Conservation (phyloP, 2,329 filamentous ascomycete species). For the Xylaria sp. region DNA sequence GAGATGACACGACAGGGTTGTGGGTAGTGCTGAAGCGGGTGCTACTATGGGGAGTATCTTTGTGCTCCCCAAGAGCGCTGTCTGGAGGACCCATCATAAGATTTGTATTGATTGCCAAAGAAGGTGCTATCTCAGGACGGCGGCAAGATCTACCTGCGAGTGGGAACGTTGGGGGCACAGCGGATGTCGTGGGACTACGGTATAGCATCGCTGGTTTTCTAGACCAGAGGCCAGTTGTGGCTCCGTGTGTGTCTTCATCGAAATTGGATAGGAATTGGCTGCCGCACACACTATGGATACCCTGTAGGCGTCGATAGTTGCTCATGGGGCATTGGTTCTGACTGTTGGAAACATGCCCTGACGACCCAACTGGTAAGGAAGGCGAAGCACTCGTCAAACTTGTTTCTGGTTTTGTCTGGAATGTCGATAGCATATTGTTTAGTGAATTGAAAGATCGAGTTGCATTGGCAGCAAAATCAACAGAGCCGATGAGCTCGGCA, state of each 20-base stretch:
- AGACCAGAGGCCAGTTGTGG: not conserved
- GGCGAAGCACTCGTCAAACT: not conserved
- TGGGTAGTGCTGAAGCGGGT: not conserved
- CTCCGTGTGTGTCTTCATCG: not conserved
- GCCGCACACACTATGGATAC: not conserved
- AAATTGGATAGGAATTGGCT: not conserved
- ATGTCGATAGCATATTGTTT: not conserved
- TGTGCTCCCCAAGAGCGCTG: not conserved
- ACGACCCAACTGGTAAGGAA: not conserved
- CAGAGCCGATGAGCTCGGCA: not conserved
- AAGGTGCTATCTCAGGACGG: not conserved
- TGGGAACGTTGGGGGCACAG: too few species aligned
- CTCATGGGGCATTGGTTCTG: not conserved
- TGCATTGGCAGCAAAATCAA: not conserved
- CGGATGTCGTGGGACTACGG: too few species aligned
- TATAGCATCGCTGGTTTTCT: not conserved
- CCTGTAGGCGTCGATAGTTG: not conserved
- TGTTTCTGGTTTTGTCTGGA: not conserved
- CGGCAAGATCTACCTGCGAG: not conserved
- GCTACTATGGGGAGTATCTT: not conserved
- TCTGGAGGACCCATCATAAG: not conserved
- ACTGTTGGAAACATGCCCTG: not conserved
- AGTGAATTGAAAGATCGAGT: not conserved
- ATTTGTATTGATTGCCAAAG: slow-evolving; percentile 4
- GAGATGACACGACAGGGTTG: too few species aligned